Evolutionary conservation across 306 rosid genomes (phyloP).

Genomic region (Neltuma alba): DNA sequence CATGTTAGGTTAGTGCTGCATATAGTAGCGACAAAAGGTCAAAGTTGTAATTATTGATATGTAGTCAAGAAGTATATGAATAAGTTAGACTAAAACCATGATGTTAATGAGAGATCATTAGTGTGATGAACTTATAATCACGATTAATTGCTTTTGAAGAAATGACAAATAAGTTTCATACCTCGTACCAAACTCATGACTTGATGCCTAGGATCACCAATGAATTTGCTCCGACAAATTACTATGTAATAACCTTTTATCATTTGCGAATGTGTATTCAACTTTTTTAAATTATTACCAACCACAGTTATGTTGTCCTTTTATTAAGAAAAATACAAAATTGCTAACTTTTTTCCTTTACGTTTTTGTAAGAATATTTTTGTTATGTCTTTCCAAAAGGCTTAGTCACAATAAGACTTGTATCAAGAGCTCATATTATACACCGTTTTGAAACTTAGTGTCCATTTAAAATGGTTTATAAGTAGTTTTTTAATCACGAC

Average conservation of each 20-base stretch:
- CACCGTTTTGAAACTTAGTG: too few species aligned
- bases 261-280: conserved; percentile 7
- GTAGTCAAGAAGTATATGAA: neutral
- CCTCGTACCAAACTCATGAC: conserved; percentile 7
- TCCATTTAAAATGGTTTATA: too few species aligned
- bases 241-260: neutral
- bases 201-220: neutral
- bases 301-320: neutral
- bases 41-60: neutral
- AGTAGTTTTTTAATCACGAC: too few species aligned
- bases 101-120: neutral
- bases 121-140: neutral
- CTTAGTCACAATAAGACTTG: too few species aligned
- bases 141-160: neutral
- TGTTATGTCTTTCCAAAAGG: too few species aligned
- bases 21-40: neutral
- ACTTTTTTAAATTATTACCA: neutral
- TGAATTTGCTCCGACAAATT: conserved; percentile 21
- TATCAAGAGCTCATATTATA: too few species aligned
- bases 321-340: neutral
- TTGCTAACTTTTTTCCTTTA: too few species aligned
- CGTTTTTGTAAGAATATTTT: too few species aligned
- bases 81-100: neutral
- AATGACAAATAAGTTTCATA: neutral
- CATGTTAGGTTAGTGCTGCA: neutral